These are phyloP conservation scores for Trebouxia sp. DNA, from an alignment of 139 green algal species.

Conservation along the genomic window DNA sequence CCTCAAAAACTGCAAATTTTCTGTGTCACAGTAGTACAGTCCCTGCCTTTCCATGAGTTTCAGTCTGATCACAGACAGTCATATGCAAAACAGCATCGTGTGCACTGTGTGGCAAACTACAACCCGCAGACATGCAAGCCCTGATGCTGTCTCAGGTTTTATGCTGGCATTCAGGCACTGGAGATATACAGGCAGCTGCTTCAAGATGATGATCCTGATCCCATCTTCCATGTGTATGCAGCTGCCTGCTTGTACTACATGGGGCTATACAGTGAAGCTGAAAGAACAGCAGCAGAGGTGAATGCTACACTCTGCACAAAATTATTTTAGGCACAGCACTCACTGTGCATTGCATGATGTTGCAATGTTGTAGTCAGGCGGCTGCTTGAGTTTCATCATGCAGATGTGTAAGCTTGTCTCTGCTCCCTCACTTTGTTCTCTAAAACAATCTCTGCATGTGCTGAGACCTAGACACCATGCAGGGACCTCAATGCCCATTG, in stretches of 20 bases:
- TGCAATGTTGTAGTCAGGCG: no score
- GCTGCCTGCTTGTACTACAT: slow-evolving; percentile 81
- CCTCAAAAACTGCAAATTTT: neutral
- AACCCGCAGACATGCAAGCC: neutral
- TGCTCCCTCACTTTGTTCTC: no score
- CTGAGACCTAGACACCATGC: slow-evolving; percentile 3
- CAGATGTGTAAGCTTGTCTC: no score
- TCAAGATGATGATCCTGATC: slow-evolving; percentile 59
- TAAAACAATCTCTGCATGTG: neutral
- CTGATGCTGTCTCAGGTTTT: neutral
- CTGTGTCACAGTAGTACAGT: neutral
- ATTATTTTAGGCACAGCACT: no score
- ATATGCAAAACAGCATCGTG: neutral
- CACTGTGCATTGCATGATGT: no score
- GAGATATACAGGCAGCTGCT: slow-evolving; percentile 73
- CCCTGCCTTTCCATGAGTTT: neutral
- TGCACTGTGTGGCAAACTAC: neutral
- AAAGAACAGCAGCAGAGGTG: slow-evolving; percentile 51
- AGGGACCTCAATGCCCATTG: slow-evolving; percentile 65
- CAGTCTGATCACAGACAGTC: neutral
- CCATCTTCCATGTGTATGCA: slow-evolving; percentile 63
- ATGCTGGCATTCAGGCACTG: slow-evolving; percentile 45
- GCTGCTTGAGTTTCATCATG: no score
- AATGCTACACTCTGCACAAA: neutral
- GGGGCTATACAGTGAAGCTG: slow-evolving; percentile 68